Conservation (phyloP, 2,329 filamentous ascomycete genomes). For the Aspergillus sp. region DNA sequence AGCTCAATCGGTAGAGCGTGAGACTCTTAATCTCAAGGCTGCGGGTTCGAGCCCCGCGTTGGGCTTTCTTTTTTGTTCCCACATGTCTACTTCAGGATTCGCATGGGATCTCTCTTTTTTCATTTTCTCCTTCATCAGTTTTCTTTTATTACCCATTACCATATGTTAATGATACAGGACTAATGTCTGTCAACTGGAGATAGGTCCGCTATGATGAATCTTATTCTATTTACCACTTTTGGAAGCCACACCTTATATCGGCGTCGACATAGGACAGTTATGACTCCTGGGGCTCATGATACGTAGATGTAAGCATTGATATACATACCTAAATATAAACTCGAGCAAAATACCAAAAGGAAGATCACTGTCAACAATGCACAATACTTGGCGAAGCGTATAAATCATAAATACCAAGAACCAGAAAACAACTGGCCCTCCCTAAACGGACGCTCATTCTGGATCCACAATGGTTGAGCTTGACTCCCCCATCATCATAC, state of each 20-base stretch:
- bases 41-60: slow-evolving; percentile 47
- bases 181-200: no score
- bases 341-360: neutral
- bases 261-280: neutral
- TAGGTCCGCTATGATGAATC: no score
- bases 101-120: neutral
- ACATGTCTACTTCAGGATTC: no score
- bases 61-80: slow-evolving; percentile 29
- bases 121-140: neutral
- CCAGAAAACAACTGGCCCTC: neutral
- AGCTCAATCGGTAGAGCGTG: slow-evolving; percentile 55
- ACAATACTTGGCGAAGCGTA: neutral
- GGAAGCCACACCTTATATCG: no score
- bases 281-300: no score
- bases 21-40: slow-evolving; percentile 50
- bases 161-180: no score
- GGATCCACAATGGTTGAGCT: slow-evolving; percentile 15
- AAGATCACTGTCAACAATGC: neutral
- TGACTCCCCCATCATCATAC: slow-evolving; percentile 14
- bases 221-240: no score
- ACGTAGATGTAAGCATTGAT: no score
- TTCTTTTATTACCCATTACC: no score
- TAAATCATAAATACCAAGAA: neutral
- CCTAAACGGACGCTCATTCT: neutral
- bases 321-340: neutral